Evolutionary conservation across 2,329 filamentous ascomycete species (phyloP), one percentile per base, ranked within the genome.

Genomic region (Coniochaeta hoffmannii): DNA sequence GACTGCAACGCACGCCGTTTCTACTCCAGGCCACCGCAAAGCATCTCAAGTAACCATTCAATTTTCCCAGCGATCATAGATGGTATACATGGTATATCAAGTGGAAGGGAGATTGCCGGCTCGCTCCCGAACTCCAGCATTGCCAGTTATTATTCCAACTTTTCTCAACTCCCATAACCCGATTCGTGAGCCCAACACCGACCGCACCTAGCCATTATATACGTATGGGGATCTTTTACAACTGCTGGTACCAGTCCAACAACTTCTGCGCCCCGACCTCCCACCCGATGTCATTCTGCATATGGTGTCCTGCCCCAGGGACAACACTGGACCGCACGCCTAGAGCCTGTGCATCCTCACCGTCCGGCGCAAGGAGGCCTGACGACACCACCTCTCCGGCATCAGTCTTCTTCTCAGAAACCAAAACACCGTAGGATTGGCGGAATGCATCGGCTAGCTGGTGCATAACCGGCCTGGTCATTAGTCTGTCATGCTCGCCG

Each of bases 211-310:
- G n/a, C n/a, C n/a, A n/a, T n/a, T n/a, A n/a, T n/a, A n/a, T n/a
- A n/a, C n/a, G 15, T 22, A 14, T 41, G 4, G 36, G 11, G 44
- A 34, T 12, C 32, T 51, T 10, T 56, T 57, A 68, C 2, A 69
- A 58, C 59, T 69, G 64, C 53, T 60, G 53, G 54, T 74, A 68
- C 62, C 77, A 82, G 0, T 60, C 62, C 22, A 75, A 59, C 30
- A 82, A 55, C 58, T 74, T 76, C 53, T 66, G 63, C 1, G 75
- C 77, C 1, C 77, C 78, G 2, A 70, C 63, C 54, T 77, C 66
- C 75, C 76, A 80, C 36, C 70, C 68, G 11, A 73, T 64, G 60
- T 82, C 77, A 55, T 82, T 79, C 62, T 81, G 77, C 46, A 81
- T 58, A 65, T 82, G 78, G 63, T 82, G 78, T 1, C 73, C 78